Evolutionary conservation across 2,329 filamentous ascomycete species (phyloP), one percentile per base, ranked within the genome.

Genomic region (Microcyclospora pomicola): DNA sequence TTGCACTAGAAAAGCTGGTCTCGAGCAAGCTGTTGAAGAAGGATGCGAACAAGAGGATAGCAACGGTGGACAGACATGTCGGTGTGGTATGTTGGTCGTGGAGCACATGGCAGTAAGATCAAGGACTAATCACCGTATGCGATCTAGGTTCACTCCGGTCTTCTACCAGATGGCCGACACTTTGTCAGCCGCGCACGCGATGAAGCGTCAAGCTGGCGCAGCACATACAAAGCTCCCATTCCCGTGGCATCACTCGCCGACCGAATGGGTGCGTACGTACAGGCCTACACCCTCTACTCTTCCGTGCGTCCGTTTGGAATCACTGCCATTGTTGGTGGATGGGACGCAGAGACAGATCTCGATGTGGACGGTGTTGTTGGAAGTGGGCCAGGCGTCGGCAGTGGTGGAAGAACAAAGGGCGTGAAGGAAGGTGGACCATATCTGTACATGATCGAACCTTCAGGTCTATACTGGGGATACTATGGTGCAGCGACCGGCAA

Each of bases 401-500:
- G 84, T 15, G 88, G 88, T 46, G 88, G 88, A 56, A 93, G 91
- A 67, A 72, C 78, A 32, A 64, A 75, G 43, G 67, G 76, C 54
- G 78, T 77, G 55, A 81, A 76, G 61, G 77, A 86, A 59, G 91
- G 91, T 51, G 91, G 88, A 1, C 91, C 91, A 15, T 87, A 79
- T 46, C 75, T 98, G 44, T 98, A 95, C 73, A 98, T 98, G 91
- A 88, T 98, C 52, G 91, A 98, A 69, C 91, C 91, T 31, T 94
- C 86, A 56, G 91, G 91, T 39, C 67, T 88, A 50, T 96, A 94
- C 71, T 98, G 91, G 91, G 91, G 91, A 42, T 98, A 98, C 72
- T 95, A 95, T 62, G 91, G 91, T 52, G 91, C 91, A 30, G 91
- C 91, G 35, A 95, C 91, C 11, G 91, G 91, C 57, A 98, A 98